A percentile compares a stretch with the other conserved stretches of the same genome.
Conservation (phyloP, 768 basidiomycete species). For the Termitomyces sp. region DNA sequence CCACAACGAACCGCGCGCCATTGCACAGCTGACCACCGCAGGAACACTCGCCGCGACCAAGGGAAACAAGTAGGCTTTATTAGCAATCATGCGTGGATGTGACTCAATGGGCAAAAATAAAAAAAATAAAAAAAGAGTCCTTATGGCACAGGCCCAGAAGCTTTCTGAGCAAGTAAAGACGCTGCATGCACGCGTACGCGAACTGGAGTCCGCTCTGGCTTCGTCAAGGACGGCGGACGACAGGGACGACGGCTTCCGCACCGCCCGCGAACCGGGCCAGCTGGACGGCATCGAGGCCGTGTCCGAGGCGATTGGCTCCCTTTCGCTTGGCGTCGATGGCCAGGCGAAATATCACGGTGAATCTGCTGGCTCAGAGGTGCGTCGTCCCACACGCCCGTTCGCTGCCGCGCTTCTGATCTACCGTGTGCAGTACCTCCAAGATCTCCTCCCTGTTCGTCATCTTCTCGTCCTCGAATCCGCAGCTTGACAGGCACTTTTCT, state of each 20-base stretch:
- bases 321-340: conserved; percentile 44
- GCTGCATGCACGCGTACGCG: conserved; percentile 34
- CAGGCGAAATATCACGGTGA: conserved; percentile 45
- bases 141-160: conserved; percentile 44
- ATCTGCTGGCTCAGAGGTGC: conserved; percentile 44
- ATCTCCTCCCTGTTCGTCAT: conserved; percentile 28
- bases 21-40: no score
- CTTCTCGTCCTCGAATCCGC: neutral
- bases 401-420: neutral
- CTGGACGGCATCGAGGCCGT: conserved; percentile 22
- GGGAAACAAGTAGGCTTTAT: conserved; percentile 42
- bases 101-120: no score
- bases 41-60: conserved; percentile 50
- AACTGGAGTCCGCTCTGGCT: conserved; percentile 39
- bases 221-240: conserved; percentile 9
- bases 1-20: no score
- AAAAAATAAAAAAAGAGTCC: conserved; percentile 36
- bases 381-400: neutral
- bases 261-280: conserved; percentile 14
- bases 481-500: neutral
- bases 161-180: conserved; percentile 42
- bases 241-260: neutral
- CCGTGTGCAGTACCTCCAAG: conserved; percentile 30
- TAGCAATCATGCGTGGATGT: neutral
- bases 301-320: conserved; percentile 38